Evolutionary conservation across 2,329 filamentous ascomycete species (phyloP).

Genomic region (Pseudocercospora crystallina): DNA sequence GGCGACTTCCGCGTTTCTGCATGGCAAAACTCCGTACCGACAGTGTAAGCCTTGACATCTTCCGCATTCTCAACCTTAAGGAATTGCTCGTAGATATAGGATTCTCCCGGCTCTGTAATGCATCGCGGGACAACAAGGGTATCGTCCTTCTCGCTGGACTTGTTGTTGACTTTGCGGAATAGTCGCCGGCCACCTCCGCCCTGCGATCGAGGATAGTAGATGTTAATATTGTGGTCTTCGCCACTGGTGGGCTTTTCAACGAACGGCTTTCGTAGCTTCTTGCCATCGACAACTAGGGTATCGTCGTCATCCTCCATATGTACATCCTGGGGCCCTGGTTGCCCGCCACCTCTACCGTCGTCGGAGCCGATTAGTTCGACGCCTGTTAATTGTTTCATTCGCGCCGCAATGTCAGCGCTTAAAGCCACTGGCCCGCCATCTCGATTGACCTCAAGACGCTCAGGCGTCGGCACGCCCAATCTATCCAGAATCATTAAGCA

Average conservation of each 20-base stretch:
- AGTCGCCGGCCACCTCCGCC: slow-evolving; percentile 88
- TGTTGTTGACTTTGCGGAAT: slow-evolving; percentile 97
- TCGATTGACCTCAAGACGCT: slow-evolving; percentile 83
- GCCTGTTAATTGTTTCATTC: slow-evolving; percentile 78
- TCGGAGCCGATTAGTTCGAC: slow-evolving; percentile 70
- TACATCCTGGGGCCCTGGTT: slow-evolving; percentile 62
- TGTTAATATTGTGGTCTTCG: slow-evolving; percentile 98
- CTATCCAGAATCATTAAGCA: slow-evolving; percentile 86
- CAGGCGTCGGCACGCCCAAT: slow-evolving; percentile 85
- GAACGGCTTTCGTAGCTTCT: slow-evolving; percentile 82
- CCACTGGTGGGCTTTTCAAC: slow-evolving; percentile 98
- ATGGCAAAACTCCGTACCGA: slow-evolving; percentile 88
- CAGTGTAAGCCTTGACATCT: slow-evolving; percentile 98
- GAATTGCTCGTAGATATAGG: slow-evolving; percentile 97
- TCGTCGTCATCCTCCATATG: slow-evolving; percentile 89
- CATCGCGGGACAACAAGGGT: slow-evolving; percentile 74
- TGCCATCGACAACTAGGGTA: slow-evolving; percentile 81
- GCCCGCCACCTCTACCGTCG: slow-evolving; percentile 63
- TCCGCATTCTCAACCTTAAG: slow-evolving; percentile 95
- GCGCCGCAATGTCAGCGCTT: slow-evolving; percentile 74
- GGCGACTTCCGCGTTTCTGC: slow-evolving; percentile 96
- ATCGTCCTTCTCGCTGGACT: slow-evolving; percentile 91
- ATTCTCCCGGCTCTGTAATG: slow-evolving; percentile 75
- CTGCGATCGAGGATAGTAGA: slow-evolving; percentile 86
- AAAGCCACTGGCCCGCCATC: slow-evolving; percentile 84